These are phyloP conservation scores for Triticum dicoccoides DNA, from an alignment of 176 grass and related monocot genomes.

Conservation along the genomic window DNA sequence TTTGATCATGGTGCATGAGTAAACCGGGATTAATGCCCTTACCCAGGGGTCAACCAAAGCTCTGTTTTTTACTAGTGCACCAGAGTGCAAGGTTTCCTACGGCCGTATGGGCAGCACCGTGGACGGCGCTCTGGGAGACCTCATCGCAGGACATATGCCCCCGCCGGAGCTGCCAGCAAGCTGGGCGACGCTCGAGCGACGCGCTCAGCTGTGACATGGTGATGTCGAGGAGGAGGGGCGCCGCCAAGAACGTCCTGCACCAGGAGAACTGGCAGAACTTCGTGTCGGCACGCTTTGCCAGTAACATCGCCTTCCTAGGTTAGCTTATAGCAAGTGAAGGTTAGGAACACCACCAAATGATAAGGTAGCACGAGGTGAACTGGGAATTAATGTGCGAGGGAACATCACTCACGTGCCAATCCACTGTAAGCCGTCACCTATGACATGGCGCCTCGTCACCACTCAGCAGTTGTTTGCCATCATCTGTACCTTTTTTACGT, in stretches of 20 bases:
- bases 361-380: too few relatives aligned
- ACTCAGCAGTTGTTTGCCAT: background rate
- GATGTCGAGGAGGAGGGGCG: background rate
- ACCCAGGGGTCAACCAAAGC: too few relatives aligned
- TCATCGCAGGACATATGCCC: background rate
- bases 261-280: background rate
- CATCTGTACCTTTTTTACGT: background rate
- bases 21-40: too few relatives aligned
- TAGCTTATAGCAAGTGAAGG: background rate
- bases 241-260: background rate
- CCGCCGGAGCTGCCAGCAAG: background rate
- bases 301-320: background rate
- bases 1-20: too few relatives aligned
- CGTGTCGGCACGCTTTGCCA: background rate
- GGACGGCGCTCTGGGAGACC: background rate
- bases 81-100: background rate
- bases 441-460: background rate
- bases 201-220: background rate
- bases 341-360: too few relatives aligned
- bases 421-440: background rate
- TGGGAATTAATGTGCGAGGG: too few relatives aligned
- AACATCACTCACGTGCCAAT: too few relatives aligned
- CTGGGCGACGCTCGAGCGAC: background rate
- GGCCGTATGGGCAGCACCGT: background rate
- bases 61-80: too few relatives aligned